Conservation (phyloP, 345 rosid species). For the Citrus maxima region DNA sequence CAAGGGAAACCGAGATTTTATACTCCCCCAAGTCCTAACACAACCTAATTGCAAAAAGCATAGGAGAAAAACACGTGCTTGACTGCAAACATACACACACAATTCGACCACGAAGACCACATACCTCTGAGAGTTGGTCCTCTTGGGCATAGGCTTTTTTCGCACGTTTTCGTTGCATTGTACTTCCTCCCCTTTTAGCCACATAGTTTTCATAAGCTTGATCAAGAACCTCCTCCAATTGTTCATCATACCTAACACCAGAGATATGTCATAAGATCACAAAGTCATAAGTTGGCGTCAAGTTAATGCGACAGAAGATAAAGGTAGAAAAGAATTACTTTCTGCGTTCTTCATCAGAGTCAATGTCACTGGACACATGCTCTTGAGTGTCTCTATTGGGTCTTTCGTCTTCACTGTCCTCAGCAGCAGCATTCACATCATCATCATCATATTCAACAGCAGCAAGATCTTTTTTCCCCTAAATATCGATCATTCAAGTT, state of each 20-base stretch:
- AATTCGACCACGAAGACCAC: background rate
- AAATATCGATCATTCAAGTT: conserved; percentile 16
- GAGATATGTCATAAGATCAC: conserved; percentile 6
- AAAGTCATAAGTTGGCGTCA: background rate
- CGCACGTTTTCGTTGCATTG: conserved; percentile 80
- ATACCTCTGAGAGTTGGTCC: conserved; percentile 60
- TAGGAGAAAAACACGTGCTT: background rate
- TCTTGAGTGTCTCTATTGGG: conserved; percentile 30
- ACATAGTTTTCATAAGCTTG: conserved; percentile 66
- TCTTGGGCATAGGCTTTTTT: conserved; percentile 59
- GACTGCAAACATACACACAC: background rate
- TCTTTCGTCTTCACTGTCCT: conserved; percentile 58
- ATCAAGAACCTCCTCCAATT: conserved; percentile 75
- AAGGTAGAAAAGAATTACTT: conserved; percentile 37
- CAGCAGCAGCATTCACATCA: conserved; percentile 29
- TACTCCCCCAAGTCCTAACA: background rate
- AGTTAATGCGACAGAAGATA: background rate
- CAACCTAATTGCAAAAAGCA: background rate
- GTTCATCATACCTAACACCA: conserved; percentile 63
- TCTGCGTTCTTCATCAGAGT: conserved; percentile 78
- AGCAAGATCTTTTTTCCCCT: conserved; percentile 85
- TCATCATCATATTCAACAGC: conserved; percentile 59
- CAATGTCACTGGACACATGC: conserved; percentile 54
- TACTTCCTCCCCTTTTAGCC: conserved; percentile 67
- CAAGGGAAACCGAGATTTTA: background rate